A percentile compares a stretch with the other conserved stretches of the same genome.
Evolutionary conservation across 2,329 filamentous ascomycete species (phyloP).

Genomic region (Tolypocladium sp.): DNA sequence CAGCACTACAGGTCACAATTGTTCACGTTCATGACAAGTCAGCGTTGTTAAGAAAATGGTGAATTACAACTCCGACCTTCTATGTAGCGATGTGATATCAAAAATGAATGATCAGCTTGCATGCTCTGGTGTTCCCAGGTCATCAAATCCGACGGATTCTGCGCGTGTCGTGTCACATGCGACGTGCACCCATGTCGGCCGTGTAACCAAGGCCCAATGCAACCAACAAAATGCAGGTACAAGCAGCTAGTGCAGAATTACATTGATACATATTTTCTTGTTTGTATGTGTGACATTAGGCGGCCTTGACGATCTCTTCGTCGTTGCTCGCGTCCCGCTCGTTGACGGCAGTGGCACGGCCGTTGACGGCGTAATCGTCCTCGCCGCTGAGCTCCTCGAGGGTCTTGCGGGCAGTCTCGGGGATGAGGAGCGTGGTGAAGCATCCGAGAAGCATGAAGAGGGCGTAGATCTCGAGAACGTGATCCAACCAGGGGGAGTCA

Average conservation of each 20-base stretch:
- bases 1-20: background rate
- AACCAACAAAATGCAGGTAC: background rate
- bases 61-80: background rate
- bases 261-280: background rate
- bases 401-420: slow-evolving; percentile 66
- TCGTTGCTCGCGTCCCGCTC: background rate
- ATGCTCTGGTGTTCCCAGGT: background rate
- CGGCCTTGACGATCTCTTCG: slow-evolving; percentile 1
- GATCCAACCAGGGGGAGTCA: slow-evolving; percentile 59
- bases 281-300: background rate
- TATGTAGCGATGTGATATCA: background rate
- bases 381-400: slow-evolving; percentile 51
- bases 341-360: background rate
- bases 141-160: background rate
- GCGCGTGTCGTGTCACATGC: background rate
- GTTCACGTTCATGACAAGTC: background rate
- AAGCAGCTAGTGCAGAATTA: background rate
- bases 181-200: background rate
- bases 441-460: slow-evolving; percentile 69
- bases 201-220: background rate
- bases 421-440: slow-evolving; percentile 60
- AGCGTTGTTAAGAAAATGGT: background rate
- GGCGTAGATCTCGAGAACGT: slow-evolving; percentile 66
- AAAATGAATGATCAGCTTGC: background rate
- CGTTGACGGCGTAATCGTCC: slow-evolving; percentile 18